Conservation (phyloP, 176 grass and related monocot species). For the Triticum dicoccoides region DNA sequence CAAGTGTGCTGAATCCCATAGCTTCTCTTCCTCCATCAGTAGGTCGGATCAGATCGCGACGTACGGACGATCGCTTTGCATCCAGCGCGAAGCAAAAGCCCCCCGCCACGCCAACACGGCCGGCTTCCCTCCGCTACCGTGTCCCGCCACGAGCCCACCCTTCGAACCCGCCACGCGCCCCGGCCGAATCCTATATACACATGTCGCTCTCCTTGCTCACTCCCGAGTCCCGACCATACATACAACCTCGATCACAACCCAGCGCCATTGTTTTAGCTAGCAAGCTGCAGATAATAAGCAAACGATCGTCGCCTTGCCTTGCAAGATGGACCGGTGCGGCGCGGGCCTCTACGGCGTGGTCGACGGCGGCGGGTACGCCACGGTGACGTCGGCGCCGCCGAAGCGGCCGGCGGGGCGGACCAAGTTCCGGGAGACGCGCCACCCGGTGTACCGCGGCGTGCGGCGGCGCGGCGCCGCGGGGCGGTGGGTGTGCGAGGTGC, state of each 20-base stretch:
- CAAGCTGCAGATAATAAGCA: too few species aligned
- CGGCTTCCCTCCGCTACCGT: not conserved
- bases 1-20: too few species aligned
- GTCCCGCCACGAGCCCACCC: not conserved
- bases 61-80: not conserved
- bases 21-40: too few species aligned
- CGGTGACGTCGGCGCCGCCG: too few species aligned
- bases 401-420: too few species aligned
- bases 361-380: too few species aligned
- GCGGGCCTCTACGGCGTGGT: too few species aligned
- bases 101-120: not conserved
- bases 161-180: constrained; percentile 5
- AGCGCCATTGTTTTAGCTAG: not conserved
- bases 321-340: not conserved
- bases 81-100: not conserved
- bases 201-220: not conserved
- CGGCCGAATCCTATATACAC: constrained; percentile 33
- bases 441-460: too few species aligned
- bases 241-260: not conserved
- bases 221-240: not conserved
- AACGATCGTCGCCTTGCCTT: not conserved
- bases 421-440: too few species aligned
- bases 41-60: not conserved
- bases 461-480: not conserved
- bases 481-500: constrained; percentile 78